Evolutionary conservation across 2,329 filamentous ascomycete genomes (phyloP), one percentile per base, ranked within the genome.

Genomic region (Penicillium sumatraense): DNA sequence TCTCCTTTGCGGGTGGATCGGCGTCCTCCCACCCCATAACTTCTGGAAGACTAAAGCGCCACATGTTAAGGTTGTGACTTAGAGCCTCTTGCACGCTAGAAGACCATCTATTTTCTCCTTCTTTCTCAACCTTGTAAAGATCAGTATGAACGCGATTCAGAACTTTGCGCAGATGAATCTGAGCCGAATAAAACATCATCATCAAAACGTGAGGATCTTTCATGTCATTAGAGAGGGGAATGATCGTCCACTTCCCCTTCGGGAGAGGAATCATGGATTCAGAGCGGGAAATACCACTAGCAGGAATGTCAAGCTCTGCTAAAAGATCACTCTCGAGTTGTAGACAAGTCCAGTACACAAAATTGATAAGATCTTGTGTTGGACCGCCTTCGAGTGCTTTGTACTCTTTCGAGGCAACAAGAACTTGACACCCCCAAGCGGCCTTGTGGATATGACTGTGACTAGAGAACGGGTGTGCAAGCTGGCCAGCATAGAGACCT

Each of bases 241-340:
- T 65, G 2, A 75, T 65, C 1, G 71, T 72, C 29, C 65, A 72
- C 35, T 65, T 64, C 3, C 72, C 75, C 54, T 72, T 72, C 3
- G 76, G 76, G 8, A 79, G 64, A 7, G 57, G 55, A 54, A 80
- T 76, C 1, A 70, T 69, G 36, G 76, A 75, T 66, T 87, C 84
- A 6, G 82, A 77, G 27, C 78, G 76, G 9, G 82, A 82, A 26
- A 88, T 85, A 2, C 83, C 83, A 67, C 84, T 88, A 1, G 81
- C 78, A 4, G 84, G 84, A 13, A 88, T 76, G 55, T 85, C 83
- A 56, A 98, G 81, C 74, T 99, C 95, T 3, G 95, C 95, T 44
- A 97, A 83, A 42, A 98, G 91, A 72, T 98, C 93, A 73, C 92
- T 96, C 74, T 98, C 93, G 10, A 98, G 81, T 68, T 98, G 93